A percentile compares a stretch with the other conserved stretches of the same genome.
Evolutionary conservation across 495 filamentous ascomycete genomes (phyloP).

Genomic region (Trichoderma orchidacearum): DNA sequence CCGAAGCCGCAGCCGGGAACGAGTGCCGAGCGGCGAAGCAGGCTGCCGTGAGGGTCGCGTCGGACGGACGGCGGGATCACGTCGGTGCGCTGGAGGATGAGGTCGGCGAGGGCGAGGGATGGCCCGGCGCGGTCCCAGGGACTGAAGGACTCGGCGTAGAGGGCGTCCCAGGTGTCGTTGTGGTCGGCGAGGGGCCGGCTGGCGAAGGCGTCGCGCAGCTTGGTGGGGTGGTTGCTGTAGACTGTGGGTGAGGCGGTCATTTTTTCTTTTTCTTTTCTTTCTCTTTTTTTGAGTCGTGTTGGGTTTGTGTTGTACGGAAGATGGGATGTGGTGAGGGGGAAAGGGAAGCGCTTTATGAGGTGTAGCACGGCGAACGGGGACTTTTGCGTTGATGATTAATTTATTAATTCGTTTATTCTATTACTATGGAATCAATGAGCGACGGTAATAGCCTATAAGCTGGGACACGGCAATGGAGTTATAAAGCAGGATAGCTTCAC

Average conservation of each 20-base stretch:
- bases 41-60: neutral
- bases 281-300: no score
- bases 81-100: conserved; percentile 27
- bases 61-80: conserved; percentile 29
- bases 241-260: neutral
- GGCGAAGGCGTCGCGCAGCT: conserved; percentile 11
- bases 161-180: conserved; percentile 40
- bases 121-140: conserved; percentile 58
- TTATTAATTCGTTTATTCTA: no score
- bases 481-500: no score
- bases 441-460: no score
- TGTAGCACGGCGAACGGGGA: no score
- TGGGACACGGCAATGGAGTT: no score
- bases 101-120: conserved; percentile 53
- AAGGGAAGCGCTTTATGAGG: no score
- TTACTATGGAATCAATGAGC: no score
- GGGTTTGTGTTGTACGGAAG: no score
- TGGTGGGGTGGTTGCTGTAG: neutral
- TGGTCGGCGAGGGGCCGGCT: conserved; percentile 14
- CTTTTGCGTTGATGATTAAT: no score
- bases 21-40: conserved; percentile 33
- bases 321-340: no score
- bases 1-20: conserved; percentile 68
- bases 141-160: conserved; percentile 52
- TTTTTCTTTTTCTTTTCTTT: no score